phyloP scores from a whole-genome alignment of 2,329 filamentous ascomycete species.

The Mycosphaerella arachidis region DNA sequence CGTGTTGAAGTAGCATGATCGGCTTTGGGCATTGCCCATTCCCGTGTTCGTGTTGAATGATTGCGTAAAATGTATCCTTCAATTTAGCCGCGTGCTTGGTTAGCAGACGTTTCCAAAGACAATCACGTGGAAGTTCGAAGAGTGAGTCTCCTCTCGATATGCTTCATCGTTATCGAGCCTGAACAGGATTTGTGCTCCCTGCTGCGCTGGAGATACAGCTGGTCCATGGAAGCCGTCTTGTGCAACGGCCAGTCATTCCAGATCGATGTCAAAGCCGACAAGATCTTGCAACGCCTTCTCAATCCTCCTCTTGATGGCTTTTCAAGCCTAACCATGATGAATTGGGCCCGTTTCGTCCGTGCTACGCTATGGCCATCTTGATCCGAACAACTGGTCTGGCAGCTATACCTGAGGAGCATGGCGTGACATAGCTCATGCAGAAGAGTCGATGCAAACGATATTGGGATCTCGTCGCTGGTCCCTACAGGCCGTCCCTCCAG shows the following conservation, averaged over 20 bases:
- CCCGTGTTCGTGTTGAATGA: neutral
- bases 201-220: neutral
- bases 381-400: neutral
- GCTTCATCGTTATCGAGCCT: neutral
- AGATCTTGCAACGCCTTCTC: neutral
- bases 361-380: neutral
- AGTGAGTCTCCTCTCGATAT: neutral
- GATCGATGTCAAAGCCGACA: neutral
- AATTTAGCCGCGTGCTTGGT: neutral
- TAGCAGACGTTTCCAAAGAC: neutral
- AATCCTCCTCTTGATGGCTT: neutral
- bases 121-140: neutral
- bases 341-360: neutral
- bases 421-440: neutral
- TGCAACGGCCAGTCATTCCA: neutral
- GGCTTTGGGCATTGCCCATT: neutral
- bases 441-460: neutral
- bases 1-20: too few relatives aligned
- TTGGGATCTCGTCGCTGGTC: neutral
- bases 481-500: neutral
- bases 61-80: neutral
- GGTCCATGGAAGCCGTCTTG: neutral
- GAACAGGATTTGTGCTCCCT: neutral
- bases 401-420: neutral
- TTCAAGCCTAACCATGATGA: neutral